These are phyloP conservation scores for Arthromyces matolae DNA, from an alignment of 768 basidiomycete genomes.

Conservation along the genomic window DNA sequence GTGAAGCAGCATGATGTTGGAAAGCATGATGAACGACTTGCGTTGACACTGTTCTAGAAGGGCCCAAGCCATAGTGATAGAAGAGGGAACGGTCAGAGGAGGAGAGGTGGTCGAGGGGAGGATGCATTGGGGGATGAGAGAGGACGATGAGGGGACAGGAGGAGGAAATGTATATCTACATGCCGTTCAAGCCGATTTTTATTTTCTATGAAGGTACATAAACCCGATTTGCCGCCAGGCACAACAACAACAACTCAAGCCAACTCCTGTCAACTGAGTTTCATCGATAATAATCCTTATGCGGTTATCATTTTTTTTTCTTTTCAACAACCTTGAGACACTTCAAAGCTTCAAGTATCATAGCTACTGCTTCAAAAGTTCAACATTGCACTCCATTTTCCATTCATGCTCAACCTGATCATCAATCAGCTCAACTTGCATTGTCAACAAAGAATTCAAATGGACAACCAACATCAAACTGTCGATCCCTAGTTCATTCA, in stretches of 20 bases:
- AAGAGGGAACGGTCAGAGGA: conserved; percentile 41
- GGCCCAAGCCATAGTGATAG: conserved; percentile 41
- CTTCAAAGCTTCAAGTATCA: too few species aligned
- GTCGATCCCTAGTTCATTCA: too few species aligned
- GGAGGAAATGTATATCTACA: conserved; percentile 3
- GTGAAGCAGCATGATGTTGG: conserved; percentile 37
- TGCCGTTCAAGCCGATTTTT: conserved; percentile 6
- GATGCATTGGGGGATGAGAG: not conserved
- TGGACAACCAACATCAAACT: too few species aligned
- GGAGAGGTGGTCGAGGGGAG: conserved; percentile 19
- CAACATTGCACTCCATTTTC: too few species aligned
- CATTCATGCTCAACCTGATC: too few species aligned
- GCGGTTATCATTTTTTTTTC: conserved; percentile 3
- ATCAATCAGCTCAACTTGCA: too few species aligned
- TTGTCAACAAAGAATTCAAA: too few species aligned
- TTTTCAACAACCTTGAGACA: too few species aligned
- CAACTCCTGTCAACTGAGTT: too few species aligned
- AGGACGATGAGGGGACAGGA: not conserved
- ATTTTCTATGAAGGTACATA: conserved; percentile 1
- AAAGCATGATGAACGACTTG: conserved; percentile 56
- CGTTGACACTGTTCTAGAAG: conserved; percentile 34
- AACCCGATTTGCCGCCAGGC: conserved; percentile 8
- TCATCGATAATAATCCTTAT: conserved; percentile 4
- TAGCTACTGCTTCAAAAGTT: too few species aligned
- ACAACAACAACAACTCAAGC: not conserved